A percentile compares a stretch with the other conserved stretches of the same genome.
These are phyloP conservation scores for Boletus coccyginus DNA, from an alignment of 768 basidiomycete species.

Conservation along the genomic window DNA sequence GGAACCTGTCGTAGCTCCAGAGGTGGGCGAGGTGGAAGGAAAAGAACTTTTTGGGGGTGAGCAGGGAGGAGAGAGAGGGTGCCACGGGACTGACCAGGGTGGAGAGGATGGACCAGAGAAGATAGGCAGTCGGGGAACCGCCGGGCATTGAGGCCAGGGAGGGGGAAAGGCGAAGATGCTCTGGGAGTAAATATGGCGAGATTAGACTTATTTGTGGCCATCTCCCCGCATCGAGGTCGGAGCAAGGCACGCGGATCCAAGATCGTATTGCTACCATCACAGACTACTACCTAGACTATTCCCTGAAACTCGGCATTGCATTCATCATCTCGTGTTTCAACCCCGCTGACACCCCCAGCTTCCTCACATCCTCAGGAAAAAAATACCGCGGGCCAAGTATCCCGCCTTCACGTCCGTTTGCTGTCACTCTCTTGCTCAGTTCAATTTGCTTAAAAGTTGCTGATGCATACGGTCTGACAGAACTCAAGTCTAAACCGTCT, in stretches of 20 bases:
- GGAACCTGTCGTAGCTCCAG: slow-evolving; percentile 78
- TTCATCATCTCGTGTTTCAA: neutral
- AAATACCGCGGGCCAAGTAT: neutral
- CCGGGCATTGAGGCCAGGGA: slow-evolving; percentile 51
- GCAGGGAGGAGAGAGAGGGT: neutral
- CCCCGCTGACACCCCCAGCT: slow-evolving; percentile 29
- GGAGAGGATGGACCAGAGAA: slow-evolving; percentile 74
- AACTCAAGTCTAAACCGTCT: neutral
- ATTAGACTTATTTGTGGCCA: slow-evolving; percentile 4
- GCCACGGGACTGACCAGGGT: slow-evolving; percentile 46
- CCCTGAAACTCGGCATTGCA: neutral
- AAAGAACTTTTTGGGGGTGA: slow-evolving; percentile 49
- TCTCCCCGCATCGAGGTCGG: slow-evolving; percentile 19
- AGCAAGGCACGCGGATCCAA: neutral
- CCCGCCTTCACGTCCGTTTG: slow-evolving; percentile 39
- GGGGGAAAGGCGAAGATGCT: neutral
- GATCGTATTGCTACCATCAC: neutral
- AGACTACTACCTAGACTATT: too few relatives aligned
- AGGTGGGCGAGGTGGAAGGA: slow-evolving; percentile 68
- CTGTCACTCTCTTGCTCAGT: slow-evolving; percentile 49
- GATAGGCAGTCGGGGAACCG: slow-evolving; percentile 71
- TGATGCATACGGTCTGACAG: slow-evolving; percentile 54
- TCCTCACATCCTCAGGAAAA: slow-evolving; percentile 37
- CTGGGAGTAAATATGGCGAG: neutral
- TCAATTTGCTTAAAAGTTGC: slow-evolving; percentile 78